Evolutionary conservation across 345 rosid species (phyloP).

Genomic region (Carallia pectinifolia): DNA sequence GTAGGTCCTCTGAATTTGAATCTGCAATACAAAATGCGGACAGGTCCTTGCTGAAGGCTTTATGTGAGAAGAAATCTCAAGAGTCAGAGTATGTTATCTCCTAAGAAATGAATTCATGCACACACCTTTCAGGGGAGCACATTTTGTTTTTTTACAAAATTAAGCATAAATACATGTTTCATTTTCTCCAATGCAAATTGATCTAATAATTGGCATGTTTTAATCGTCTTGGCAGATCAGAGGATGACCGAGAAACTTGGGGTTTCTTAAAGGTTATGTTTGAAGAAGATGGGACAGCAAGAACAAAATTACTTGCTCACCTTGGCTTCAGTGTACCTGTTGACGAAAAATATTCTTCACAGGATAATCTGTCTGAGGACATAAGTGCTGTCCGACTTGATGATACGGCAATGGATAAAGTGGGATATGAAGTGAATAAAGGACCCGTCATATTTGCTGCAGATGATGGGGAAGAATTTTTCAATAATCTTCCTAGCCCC

Average conservation of each 20-base stretch:
- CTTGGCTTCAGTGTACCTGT: slow-evolving; percentile 82
- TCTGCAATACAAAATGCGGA: slow-evolving; percentile 86
- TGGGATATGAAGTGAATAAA: slow-evolving; percentile 38
- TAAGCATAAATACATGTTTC: background rate
- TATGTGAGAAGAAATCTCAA: slow-evolving; percentile 80
- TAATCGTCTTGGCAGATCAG: slow-evolving; percentile 45
- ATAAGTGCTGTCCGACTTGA: slow-evolving; percentile 52
- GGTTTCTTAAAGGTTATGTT: slow-evolving; percentile 86
- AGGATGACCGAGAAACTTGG: slow-evolving; percentile 93
- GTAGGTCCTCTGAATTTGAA: slow-evolving; percentile 89
- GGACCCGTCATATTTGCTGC: slow-evolving; percentile 46
- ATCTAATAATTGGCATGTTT: slow-evolving; percentile 1
- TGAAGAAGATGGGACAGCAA: slow-evolving; percentile 91
- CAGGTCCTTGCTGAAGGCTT: slow-evolving; percentile 56
- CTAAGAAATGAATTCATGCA: background rate
- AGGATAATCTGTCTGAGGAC: slow-evolving; percentile 51
- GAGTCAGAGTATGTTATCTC: slow-evolving; percentile 68
- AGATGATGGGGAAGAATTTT: slow-evolving; percentile 97
- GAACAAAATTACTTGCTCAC: slow-evolving; percentile 82
- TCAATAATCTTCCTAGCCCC: slow-evolving; percentile 89
- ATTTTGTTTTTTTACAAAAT: background rate
- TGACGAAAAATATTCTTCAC: slow-evolving; percentile 45
- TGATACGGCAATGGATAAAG: slow-evolving; percentile 41
- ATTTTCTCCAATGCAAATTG: background rate
- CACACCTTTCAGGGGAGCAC: background rate